These are phyloP conservation scores for Lachnum nothofagi DNA, from an alignment of 2,329 filamentous ascomycete species.

Conservation along the genomic window DNA sequence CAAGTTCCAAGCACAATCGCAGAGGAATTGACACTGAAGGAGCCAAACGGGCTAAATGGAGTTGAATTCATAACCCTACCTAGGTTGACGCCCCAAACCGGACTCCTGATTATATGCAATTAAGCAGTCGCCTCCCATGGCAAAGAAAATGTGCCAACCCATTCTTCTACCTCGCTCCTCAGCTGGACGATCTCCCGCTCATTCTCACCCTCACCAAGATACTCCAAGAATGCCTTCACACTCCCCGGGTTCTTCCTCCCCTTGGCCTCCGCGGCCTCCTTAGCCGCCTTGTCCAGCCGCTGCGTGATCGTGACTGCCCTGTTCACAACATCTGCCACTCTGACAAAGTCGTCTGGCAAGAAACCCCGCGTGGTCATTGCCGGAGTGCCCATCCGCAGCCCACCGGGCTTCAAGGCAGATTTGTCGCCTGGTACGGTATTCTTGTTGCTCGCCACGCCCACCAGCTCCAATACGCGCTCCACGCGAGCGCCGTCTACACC, in stretches of 20 bases:
- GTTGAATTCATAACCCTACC: constrained; percentile 1
- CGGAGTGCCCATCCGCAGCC: constrained; percentile 87
- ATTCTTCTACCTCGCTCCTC: constrained; percentile 69
- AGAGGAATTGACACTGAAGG: no score
- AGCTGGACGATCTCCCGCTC: constrained; percentile 68
- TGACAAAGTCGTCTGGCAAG: constrained; percentile 77
- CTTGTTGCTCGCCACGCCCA: constrained; percentile 97
- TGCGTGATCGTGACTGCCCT: constrained; percentile 74
- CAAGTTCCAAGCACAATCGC: no score
- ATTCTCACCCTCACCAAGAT: constrained; percentile 61
- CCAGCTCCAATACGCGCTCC: constrained; percentile 83
- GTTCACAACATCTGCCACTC: constrained; percentile 81
- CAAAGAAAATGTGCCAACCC: constrained; percentile 69
- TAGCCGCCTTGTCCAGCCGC: constrained; percentile 67
- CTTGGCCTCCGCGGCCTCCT: constrained; percentile 62
- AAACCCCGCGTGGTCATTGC: constrained; percentile 99
- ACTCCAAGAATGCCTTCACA: constrained; percentile 63
- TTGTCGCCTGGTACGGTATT: constrained; percentile 96
- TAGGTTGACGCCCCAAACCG: neutral
- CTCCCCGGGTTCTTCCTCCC: constrained; percentile 61
- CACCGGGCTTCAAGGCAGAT: constrained; percentile 87
- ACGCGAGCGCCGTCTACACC: constrained; percentile 83
- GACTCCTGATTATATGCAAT: neutral
- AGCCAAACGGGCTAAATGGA: neutral
- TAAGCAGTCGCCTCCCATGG: constrained; percentile 51